Evolutionary conservation across 2,329 filamentous ascomycete species (phyloP), one percentile per base, ranked within the genome.

Genomic region (Macrophomina phaseolina): DNA sequence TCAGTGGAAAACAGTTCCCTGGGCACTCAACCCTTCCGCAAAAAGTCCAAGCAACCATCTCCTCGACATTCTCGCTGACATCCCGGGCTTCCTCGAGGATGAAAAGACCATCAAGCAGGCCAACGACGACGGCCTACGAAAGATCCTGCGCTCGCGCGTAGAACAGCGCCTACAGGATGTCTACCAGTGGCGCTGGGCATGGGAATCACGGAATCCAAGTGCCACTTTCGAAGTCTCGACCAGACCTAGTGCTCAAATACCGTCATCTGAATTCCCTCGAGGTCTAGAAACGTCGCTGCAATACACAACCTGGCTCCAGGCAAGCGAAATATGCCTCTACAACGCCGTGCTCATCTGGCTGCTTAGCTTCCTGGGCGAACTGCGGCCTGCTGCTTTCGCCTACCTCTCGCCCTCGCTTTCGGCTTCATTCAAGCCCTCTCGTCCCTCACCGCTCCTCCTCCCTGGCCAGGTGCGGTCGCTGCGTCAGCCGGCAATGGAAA

Each of bases 311-410:
- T 64, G 56, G 45, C 3, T 53, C 23, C 65, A 67, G 36, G 65
- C 68, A 45, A 67, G 46, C 32, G 68, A 69, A 28, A 69, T 70
- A 12, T 60, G 58, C 7, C 65, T 70, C 5, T 70, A 70, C 42
- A 69, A 70, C 12, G 68, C 68, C 8, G 58, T 68, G 0, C 62
- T 67, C 1, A 36, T 70, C 4, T 70, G 67, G 65, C 45, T 70
- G 1, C 14, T 70, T 5, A 55, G 65, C 1, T 55, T 70, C 23
- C 52, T 69, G 5, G 53, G 56, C 11, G 64, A 64, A 5, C 49
- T 67, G 23, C 34, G 23, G 18, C 60, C 68, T 8, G 12, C 38
- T 14, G 58, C 53, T 12, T 60, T 64, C 34, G 56, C 46, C 4
- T 55, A 46, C 16, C 56, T 49, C 6, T 49, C 53, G 1, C 46